Base-by-base conservation (phyloP, 768 basidiomycete species). In the Tephrocybe sp. region DNA sequence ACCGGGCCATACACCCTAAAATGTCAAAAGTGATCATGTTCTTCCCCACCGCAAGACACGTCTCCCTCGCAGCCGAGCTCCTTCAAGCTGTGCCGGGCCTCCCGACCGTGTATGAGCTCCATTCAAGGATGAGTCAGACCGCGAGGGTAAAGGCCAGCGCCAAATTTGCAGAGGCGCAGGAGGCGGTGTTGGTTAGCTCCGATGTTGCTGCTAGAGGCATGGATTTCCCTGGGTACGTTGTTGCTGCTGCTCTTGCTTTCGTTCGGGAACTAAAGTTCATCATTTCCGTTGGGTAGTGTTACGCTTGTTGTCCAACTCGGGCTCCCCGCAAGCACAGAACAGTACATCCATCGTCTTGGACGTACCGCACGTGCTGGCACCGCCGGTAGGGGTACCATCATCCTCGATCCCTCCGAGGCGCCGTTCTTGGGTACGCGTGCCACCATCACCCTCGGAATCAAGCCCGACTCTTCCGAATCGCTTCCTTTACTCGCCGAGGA, bases 331-430 rank as follows among this genome's bases (percentile, higher is more conserved):
- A 78, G 83, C 49, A 75, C 81, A 21, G 88, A 89, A 59, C 87
- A 89, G 62, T 90, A 90, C 66, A 83, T 90, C 49, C 88, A 90
- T 59, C 80, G 88, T 18, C 83, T 90, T 6, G 88, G 88, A 12
- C 80, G 88, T 41, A 90, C 88, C 15, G 88, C 88, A 10, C 81
- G 88, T 38, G 88, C 88, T 0, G 88, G 88, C 4, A 71, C 80
- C 40, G 70, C 76, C 4, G 86, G 88, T 0, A 74, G 72, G 33
- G 84, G 85, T 2, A 71, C 83, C 46, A 58, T 87, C 38, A 67
- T 87, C 34, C 74, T 86, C 44, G 73, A 78, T 33, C 73, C 73
- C 5, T 69, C 66, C 28, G 86, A 88, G 56, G 50, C 64, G 18
- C 68, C 64, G 41, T 85, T 86, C 70, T 65, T 85, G 6, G 54